These are phyloP conservation scores for Fraxinus pennsylvanica DNA, from an alignment of 257 asterid genomes.

Conservation along the genomic window DNA sequence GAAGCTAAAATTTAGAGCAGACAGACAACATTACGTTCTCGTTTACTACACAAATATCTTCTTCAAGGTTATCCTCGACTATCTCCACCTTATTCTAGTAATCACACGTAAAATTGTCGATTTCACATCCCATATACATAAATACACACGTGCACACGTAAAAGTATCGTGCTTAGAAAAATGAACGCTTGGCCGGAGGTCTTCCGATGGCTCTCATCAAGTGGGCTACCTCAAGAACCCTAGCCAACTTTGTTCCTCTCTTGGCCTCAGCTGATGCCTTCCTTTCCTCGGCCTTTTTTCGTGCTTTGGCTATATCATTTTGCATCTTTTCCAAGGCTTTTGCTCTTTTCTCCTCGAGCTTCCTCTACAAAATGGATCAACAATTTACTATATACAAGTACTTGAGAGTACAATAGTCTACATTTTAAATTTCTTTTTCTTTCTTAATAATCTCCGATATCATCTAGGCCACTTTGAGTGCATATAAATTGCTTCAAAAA, in stretches of 20 bases:
- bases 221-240: slow-evolving; percentile 65
- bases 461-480: background rate
- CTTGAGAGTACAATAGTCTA: background rate
- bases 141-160: background rate
- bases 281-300: slow-evolving; percentile 87
- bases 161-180: slow-evolving; percentile 42
- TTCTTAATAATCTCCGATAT: background rate
- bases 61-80: background rate
- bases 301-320: slow-evolving; percentile 86
- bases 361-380: slow-evolving; percentile 50
- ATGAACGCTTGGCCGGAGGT: slow-evolving; percentile 78
- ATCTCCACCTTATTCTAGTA: background rate
- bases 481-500: background rate
- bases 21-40: background rate
- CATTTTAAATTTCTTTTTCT: too few relatives aligned
- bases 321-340: slow-evolving; percentile 90
- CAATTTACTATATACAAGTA: too few relatives aligned
- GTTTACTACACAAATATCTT: background rate
- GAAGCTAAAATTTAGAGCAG: background rate
- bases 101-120: background rate
- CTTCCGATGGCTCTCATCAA: slow-evolving; percentile 93
- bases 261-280: slow-evolving; percentile 91
- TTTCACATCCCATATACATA: background rate
- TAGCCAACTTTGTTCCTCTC: slow-evolving; percentile 92
- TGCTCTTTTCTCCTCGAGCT: slow-evolving; percentile 85